Base-by-base conservation (phyloP, 1,284 basidiomycete species). In the Neonothopanus nambi region DNA sequence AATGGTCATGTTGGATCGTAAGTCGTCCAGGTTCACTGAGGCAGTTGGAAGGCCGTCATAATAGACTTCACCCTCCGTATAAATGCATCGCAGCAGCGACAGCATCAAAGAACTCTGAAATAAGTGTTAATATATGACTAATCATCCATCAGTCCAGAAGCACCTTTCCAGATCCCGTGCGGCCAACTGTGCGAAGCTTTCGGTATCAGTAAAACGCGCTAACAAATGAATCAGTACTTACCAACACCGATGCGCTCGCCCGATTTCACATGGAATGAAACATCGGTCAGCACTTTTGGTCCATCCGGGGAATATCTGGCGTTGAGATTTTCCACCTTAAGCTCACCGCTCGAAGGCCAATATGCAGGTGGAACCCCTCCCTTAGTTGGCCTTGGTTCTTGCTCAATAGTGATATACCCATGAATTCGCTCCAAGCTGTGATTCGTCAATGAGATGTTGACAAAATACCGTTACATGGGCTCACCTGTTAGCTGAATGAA, bases 341-440 rank as follows among this genome's bases (percentile, higher is more conserved):
- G 70, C 26, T 76, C 70, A 1, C 86, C 85, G 24, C 78, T 82
- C 0, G 84, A 73, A 0, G 85, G 86, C 85, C 86, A 88, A 54
- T 84, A 80, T 0, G 85, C 85, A 1, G 85, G 82, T 5, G 85
- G 85, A 36, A 74, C 63, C 2, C 76, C 76, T 23, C 66, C 61
- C n/a, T 65, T 61, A 2, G 67, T 67, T 1, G 71, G 60, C 37
- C 70, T 68, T 1, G 75, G 75, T 62, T 85, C 83, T 61, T 82
- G 79, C 45, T 84, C 80, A 54, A 84, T 81, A 15, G 68, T 64
- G 30, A 84, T 65, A 62, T 85, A 87, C 38, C 79, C 75, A 54
- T 82, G 73, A 40, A 88, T 79, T 39, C 85, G 76, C 63, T 87
- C 82, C 53, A 85, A 67, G 60, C 80, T 80, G 39, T 26, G 28